Evolutionary conservation across 805 yeast species (phyloP), one percentile per base, ranked within the genome.

Genomic region (Wickerhamiella qilinensis): DNA sequence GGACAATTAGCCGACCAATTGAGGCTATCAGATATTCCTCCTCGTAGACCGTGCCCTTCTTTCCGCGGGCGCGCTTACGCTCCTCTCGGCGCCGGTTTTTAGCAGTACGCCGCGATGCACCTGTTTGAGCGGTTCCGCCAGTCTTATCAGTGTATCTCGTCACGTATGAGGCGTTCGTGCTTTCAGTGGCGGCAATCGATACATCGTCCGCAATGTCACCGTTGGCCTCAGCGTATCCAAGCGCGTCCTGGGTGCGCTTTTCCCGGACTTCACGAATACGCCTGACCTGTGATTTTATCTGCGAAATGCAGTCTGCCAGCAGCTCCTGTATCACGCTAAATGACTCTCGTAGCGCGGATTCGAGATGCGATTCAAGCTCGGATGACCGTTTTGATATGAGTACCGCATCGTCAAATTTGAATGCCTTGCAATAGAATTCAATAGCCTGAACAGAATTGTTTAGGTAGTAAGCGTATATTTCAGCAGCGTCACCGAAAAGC

Each of bases 91-190:
- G 81, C 47, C 77, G 73, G 58, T 91, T 91, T 62, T 91, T 91
- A 5, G 93, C 71, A 0, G 98, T 86, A 52, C 79, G 71, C 58
- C 99, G 72, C 0, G 95, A 77, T 2, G 91, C 96, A 21, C 97
- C 96, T 0, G 98, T 91, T 54, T 81, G 80, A 3, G 97, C 97
- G 2, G 98, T 91, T 19, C 94, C 94, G 1, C 79, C 68, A 1
- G 97, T 86, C 59, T 88, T 86, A 46, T 97, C 98, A 0, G 98
- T 91, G 57, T 91, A 91, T 54, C 94, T 71, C 1, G 99, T 91
- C 62, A 84, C 82, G 57, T 86, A 83, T 0, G 97, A 85, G 29
- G 88, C 93, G 0, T 94, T 82, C 0, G 96, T 83, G 0, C 94
- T 76, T 56, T 85, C 96, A 0, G 94, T 80, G 1, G 94, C 91